Base-by-base conservation (phyloP, 352 stramenopile genomes). In the Globisporangium emineosum region DNA sequence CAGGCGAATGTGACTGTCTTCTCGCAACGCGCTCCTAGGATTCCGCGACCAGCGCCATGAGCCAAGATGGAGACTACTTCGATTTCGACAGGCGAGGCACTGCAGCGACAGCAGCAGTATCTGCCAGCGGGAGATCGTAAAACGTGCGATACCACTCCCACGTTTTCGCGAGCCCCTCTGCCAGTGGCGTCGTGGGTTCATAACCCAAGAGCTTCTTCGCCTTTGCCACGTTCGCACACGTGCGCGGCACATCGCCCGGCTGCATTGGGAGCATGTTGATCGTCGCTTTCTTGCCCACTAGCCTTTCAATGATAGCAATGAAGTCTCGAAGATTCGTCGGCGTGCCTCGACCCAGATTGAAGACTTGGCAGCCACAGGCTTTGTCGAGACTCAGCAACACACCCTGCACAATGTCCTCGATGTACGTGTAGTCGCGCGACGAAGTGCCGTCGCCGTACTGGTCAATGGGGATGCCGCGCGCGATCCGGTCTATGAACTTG, bases 361-460 rank as follows among this genome's bases (percentile, higher is more conserved):
- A 99, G 19, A 99, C 86, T 77, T 99, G 79, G 72, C 96, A 99
- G 21, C 93, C 87, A 5, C 57, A 57, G 5, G 67, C 81, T 42
- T 74, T 85, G 69, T 94, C 83, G 30, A 88, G 74, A 63, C 78
- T 88, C 65, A 93, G 67, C 54, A 94, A 13, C 29, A 99, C 87
- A 29, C 97, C 97, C 70, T 98, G 92, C 13, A 99, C 97, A 69
- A 99, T 99, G 73, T 99, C 97, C 57, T 90, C 89, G 59, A 99
- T 98, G 77, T 98, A 99, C 12, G 97, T 99, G 81, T 99, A 99
- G 75, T 99, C 97, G 40, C 97, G 79, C 54, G 77, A 95, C 9
- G 93, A 98, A 8, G 77, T 93, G 30, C 97, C 97, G 71, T 99
- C 96, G 37, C 97, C 97, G 77, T 98, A 99, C 77, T 99, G 94